phyloP scores from a whole-genome alignment of 1,284 basidiomycete species.

The Earliella scabrosa region DNA sequence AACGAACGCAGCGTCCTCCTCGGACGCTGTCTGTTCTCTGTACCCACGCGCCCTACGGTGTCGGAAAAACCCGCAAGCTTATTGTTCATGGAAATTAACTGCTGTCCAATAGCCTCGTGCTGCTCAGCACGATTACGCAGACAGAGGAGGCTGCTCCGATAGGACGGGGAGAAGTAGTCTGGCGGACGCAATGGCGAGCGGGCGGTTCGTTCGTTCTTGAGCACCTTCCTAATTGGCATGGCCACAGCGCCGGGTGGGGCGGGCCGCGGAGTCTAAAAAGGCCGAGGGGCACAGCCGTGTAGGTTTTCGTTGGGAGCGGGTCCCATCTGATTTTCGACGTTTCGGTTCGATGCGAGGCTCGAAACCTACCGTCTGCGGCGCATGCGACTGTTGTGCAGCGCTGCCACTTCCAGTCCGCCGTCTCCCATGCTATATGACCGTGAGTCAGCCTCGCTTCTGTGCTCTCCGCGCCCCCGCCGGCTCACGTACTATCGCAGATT shows the following conservation, averaged over 20 bases:
- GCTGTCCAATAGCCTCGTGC: background rate
- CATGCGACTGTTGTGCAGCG: background rate
- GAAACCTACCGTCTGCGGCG: background rate
- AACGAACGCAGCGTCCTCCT: background rate
- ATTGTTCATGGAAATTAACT: background rate
- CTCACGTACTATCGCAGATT: background rate
- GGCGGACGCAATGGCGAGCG: background rate
- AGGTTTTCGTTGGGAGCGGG: background rate
- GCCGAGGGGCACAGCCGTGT: constrained; percentile 23
- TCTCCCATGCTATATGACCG: constrained; percentile 11
- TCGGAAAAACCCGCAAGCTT: constrained; percentile 2
- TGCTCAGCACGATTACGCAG: background rate
- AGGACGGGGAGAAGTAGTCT: background rate
- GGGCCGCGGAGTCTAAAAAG: constrained; percentile 9
- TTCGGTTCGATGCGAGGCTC: background rate
- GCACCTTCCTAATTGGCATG: constrained; percentile 19
- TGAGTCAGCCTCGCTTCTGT: background rate
- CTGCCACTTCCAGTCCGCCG: background rate
- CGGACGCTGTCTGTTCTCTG: background rate
- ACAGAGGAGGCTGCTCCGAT: background rate
- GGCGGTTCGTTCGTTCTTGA: constrained; percentile 18
- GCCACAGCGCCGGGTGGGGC: constrained; percentile 1
- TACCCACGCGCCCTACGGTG: constrained; percentile 5
- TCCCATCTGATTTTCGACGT: background rate
- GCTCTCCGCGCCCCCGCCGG: background rate